Evolutionary conservation across 345 rosid genomes (phyloP).

Genomic region (Durio zibethinus): DNA sequence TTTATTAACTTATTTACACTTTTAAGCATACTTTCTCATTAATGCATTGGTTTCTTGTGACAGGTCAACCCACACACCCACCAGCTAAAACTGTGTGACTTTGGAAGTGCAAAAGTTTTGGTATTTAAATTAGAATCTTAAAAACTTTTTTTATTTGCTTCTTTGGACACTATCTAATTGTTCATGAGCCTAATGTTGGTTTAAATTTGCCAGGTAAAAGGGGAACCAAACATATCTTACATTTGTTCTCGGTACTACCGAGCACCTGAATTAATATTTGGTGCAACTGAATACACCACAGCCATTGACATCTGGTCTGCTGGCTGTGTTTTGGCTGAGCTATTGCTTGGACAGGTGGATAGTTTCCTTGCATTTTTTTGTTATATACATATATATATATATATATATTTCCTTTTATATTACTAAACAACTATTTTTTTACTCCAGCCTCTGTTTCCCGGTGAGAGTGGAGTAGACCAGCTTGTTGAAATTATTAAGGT

Average conservation of each 20-base stretch:
- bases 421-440: slow-evolving; percentile 13
- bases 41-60: slow-evolving; percentile 1
- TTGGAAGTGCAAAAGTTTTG: slow-evolving; percentile 98
- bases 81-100: slow-evolving; percentile 91
- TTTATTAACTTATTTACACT: not conserved
- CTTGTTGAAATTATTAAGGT: slow-evolving; percentile 98
- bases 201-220: slow-evolving; percentile 66
- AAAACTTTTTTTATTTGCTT: not conserved
- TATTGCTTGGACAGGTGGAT: slow-evolving; percentile 86
- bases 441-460: slow-evolving; percentile 88
- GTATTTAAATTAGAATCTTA: slow-evolving; percentile 36
- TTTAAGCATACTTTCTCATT: not conserved
- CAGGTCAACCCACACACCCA: slow-evolving; percentile 98
- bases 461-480: slow-evolving; percentile 98
- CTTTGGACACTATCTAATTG: not conserved
- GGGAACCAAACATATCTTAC: slow-evolving; percentile 93
- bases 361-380: not conserved
- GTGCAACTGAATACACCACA: slow-evolving; percentile 92
- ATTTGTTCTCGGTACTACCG: slow-evolving; percentile 97
- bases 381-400: not conserved
- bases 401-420: not conserved
- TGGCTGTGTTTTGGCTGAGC: slow-evolving; percentile 94
- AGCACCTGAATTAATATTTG: slow-evolving; percentile 97
- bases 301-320: slow-evolving; percentile 99
- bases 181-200: slow-evolving; percentile 1